Conservation (phyloP, 2,329 filamentous ascomycete genomes). For the Nemania serpens region DNA sequence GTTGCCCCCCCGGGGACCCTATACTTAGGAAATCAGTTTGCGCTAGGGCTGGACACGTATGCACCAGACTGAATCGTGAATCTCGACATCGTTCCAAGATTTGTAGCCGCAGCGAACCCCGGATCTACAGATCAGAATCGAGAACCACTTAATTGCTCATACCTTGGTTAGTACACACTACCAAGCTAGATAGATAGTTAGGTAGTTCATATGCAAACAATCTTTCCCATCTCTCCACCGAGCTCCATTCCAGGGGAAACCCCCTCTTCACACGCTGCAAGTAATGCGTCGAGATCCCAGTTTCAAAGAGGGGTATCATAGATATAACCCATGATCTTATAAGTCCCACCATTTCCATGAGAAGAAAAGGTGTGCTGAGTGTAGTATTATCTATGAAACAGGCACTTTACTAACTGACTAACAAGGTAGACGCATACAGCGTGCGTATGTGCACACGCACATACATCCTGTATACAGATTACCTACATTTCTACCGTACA, state of each 20-base stretch:
- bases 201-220: conserved; percentile 4
- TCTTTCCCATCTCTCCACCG: conserved; percentile 2
- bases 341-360: conserved; percentile 2
- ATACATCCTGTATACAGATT: background rate
- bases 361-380: conserved; percentile 1
- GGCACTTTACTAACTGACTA: background rate
- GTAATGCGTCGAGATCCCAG: conserved; percentile 9
- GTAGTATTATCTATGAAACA: background rate
- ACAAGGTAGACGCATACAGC: background rate
- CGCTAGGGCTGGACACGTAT: conserved; percentile 9
- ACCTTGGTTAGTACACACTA: background rate
- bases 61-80: conserved; percentile 15
- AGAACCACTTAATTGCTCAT: conserved; percentile 18
- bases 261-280: conserved; percentile 4
- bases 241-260: conserved; percentile 4
- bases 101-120: conserved; percentile 22
- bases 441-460: no score
- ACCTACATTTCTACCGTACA: conserved; percentile 8
- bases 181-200: background rate
- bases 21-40: background rate
- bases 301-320: background rate
- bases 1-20: background rate
- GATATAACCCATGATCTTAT: conserved; percentile 4
- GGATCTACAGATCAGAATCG: conserved; percentile 17
- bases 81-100: conserved; percentile 23